phyloP scores from a whole-genome alignment of 202 grass and related monocot genomes.

The Cymbopogon flexuosus region DNA sequence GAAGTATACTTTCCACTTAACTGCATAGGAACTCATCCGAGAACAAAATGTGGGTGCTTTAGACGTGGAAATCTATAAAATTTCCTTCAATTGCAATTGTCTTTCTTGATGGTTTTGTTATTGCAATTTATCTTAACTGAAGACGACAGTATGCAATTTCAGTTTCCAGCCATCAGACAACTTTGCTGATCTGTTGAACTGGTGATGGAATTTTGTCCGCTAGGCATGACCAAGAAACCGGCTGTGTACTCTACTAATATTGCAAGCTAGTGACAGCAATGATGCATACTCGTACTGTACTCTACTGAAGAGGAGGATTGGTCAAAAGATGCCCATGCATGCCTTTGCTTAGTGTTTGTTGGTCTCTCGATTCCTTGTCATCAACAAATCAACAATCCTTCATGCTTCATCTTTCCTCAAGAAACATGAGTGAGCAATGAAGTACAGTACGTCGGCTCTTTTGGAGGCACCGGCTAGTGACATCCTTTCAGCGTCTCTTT shows the following conservation, averaged over 20 bases:
- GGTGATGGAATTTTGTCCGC: background rate
- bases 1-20: slow-evolving; percentile 14
- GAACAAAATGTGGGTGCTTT: background rate
- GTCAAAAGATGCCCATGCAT: slow-evolving; percentile 28
- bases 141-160: background rate
- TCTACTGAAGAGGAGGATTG: background rate
- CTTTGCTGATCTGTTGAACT: background rate
- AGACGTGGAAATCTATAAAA: background rate
- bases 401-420: slow-evolving; percentile 28
- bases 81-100: background rate
- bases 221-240: background rate
- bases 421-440: slow-evolving; percentile 1
- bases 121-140: background rate
- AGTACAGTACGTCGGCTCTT: slow-evolving; percentile 32
- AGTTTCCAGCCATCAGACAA: background rate
- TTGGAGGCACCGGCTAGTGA: slow-evolving; percentile 31
- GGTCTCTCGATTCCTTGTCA: slow-evolving; percentile 1
- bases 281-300: background rate
- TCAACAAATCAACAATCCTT: slow-evolving; percentile 8
- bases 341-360: background rate
- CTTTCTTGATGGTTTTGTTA: background rate
- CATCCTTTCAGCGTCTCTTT: slow-evolving; percentile 31
- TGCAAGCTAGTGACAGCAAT: background rate
- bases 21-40: background rate
- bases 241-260: background rate